phyloP scores from a whole-genome alignment of 2,329 filamentous ascomycete species.

The Botrytis medusae region DNA sequence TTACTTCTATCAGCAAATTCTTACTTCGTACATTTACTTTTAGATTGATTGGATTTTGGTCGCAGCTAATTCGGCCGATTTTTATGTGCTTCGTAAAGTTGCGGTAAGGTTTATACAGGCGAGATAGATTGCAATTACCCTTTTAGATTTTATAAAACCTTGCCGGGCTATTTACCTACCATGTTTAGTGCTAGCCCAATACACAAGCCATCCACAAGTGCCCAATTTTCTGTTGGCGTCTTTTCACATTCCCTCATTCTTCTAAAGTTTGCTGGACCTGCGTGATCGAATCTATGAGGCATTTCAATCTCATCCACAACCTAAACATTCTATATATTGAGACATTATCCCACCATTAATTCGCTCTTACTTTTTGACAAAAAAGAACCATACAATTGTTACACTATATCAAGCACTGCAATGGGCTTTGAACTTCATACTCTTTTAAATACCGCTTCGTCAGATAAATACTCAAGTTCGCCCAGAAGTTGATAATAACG shows the following conservation, averaged over 20 bases:
- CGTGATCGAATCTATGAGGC: conserved; percentile 15
- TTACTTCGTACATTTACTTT: neutral
- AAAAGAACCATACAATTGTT: neutral
- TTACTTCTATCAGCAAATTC: conserved; percentile 13
- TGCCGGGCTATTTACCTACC: conserved; percentile 4
- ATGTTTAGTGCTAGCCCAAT: neutral
- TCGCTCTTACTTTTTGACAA: neutral
- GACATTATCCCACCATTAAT: conserved; percentile 15
- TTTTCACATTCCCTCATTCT: neutral
- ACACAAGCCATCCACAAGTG: neutral
- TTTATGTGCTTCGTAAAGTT: conserved; percentile 7
- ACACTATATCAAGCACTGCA: conserved; percentile 7
- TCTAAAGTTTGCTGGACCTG: conserved; percentile 5
- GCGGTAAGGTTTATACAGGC: conserved; percentile 13
- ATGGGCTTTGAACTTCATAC: conserved; percentile 17
- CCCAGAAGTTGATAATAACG: conserved; percentile 17
- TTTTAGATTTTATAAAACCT: neutral
- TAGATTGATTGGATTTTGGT: conserved; percentile 1
- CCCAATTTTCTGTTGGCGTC: conserved; percentile 17
- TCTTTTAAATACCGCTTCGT: conserved; percentile 9
- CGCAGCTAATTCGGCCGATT: conserved; percentile 13
- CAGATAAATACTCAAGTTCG: conserved; percentile 20
- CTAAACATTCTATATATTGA: conserved; percentile 19
- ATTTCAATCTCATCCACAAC: conserved; percentile 10
- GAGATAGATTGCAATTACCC: conserved; percentile 1